Base-by-base conservation (phyloP, 1,139 yeast species). In the Kodamaea ohmeri region DNA sequence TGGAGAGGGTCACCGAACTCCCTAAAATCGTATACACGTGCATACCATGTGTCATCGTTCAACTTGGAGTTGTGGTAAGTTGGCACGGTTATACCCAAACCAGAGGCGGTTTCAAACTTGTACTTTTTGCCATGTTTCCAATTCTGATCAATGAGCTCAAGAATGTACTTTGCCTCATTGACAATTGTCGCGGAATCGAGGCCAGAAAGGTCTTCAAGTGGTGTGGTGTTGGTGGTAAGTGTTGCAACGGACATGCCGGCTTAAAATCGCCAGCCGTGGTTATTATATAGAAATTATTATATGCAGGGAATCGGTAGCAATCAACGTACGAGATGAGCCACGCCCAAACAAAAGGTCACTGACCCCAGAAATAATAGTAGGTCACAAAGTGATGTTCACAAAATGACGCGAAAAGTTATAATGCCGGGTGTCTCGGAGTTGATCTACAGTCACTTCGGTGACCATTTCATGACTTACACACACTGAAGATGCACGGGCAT, bases 11-110 rank as follows among this genome's bases (percentile, higher is more conserved):
- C 45, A n/a, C 46, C 48, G 15, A 50, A 44, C 35, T 46, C 52
- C 14, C 39, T 18, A 26, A 56, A 50, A 30, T 50, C 48, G 22
- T 50, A 46, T n/a, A 40, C 39, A 21, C 61, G 40, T 11, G 59
- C 58, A 38, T 42, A 46, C 61, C 61, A 56, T n/a, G 44, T 41
- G 18, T 44, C 52, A 16, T 43, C 46, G 33, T 52, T 52, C 35
- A 55, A 42, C 13, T 41, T 40, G 29, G 40, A 39, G 32, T 49
- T 47, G 26, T 39, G 47, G 37, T 39, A 52, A 5, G 56, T 54
- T 3, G 46, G 50, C 8, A 49, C 48, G 6, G 41, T 26, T 25
- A 48, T 42, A 13, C 46, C 46, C 18, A 43, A 40, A 12, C 40
- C 32, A 17, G 37, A 38, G 7, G 35, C 32, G 25, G 44, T 40